Conservation (phyloP, 441 rosid genomes). For the Syzygium syzygioides region DNA sequence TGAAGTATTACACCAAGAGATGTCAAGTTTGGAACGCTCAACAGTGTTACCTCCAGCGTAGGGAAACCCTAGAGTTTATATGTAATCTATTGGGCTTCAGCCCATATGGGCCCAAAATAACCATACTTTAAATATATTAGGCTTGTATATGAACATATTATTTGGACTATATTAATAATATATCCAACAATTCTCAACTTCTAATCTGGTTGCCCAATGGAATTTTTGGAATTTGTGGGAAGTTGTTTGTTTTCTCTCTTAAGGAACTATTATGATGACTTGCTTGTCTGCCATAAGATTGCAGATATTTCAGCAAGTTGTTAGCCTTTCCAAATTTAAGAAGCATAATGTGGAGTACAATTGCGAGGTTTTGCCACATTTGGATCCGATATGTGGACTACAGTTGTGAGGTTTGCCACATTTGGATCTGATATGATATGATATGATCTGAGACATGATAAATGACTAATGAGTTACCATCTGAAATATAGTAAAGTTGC, state of each 20-base stretch:
- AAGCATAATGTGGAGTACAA: not conserved
- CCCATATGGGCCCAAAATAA: too few relatives aligned
- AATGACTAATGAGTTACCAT: not conserved
- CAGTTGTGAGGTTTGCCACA: not conserved
- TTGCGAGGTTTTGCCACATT: not conserved
- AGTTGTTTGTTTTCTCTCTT: not conserved
- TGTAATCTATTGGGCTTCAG: too few relatives aligned
- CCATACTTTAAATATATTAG: too few relatives aligned
- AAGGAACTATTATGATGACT: not conserved
- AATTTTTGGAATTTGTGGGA: not conserved
- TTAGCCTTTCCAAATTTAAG: not conserved
- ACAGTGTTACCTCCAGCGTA: too few relatives aligned
- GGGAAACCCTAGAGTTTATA: too few relatives aligned
- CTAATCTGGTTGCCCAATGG: not conserved
- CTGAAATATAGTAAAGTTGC: not conserved
- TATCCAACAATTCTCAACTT: not conserved
- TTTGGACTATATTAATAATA: not conserved
- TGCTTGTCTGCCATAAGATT: not conserved
- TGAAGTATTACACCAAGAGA: too few relatives aligned
- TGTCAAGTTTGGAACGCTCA: too few relatives aligned
- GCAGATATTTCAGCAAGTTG: not conserved
- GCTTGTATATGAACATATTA: not conserved
- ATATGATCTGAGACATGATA: not conserved
- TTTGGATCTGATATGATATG: not conserved
- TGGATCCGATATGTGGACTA: not conserved